Percentiles rank a stretch among this genome's conserved stretches.
These are phyloP conservation scores for Thymus quinquecostatus DNA, from an alignment of 257 asterid species.

Conservation along the genomic window DNA sequence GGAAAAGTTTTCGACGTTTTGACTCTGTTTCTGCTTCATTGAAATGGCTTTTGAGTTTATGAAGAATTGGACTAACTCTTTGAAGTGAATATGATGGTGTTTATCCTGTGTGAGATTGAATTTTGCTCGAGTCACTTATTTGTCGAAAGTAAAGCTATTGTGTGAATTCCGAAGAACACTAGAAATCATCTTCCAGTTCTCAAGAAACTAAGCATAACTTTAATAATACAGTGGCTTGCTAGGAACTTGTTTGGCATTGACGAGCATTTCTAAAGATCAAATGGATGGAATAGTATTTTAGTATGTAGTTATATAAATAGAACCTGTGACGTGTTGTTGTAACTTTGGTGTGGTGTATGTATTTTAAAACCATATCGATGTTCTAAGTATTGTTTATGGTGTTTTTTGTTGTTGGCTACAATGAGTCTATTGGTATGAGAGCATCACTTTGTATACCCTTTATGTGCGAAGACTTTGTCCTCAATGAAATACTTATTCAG, in stretches of 20 bases:
- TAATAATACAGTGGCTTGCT: background rate
- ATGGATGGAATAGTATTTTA: background rate
- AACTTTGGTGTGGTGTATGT: background rate
- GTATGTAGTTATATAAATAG: background rate
- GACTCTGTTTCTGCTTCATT: background rate
- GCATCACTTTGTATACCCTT: constrained; percentile 17
- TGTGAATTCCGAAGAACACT: constrained; percentile 10
- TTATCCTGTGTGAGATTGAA: background rate
- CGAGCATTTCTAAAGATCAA: background rate
- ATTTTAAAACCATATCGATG: background rate
- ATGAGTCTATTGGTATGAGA: constrained; percentile 1
- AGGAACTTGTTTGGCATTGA: background rate
- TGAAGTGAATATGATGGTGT: background rate
- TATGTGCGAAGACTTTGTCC: background rate
- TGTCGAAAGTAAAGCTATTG: background rate
- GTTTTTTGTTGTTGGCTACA: background rate
- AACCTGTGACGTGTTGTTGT: background rate
- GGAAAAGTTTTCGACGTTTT: background rate
- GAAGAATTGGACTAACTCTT: background rate
- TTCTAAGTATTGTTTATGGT: constrained; percentile 2
- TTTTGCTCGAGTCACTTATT: constrained; percentile 7
- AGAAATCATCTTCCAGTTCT: background rate
- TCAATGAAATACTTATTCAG: background rate
- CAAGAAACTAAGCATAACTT: constrained; percentile 8
- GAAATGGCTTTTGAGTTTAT: constrained; percentile 13